Evolutionary conservation across 352 stramenopile genomes (phyloP), one percentile per base, ranked within the genome.

Genomic region (Phytophthora nicotianae): DNA sequence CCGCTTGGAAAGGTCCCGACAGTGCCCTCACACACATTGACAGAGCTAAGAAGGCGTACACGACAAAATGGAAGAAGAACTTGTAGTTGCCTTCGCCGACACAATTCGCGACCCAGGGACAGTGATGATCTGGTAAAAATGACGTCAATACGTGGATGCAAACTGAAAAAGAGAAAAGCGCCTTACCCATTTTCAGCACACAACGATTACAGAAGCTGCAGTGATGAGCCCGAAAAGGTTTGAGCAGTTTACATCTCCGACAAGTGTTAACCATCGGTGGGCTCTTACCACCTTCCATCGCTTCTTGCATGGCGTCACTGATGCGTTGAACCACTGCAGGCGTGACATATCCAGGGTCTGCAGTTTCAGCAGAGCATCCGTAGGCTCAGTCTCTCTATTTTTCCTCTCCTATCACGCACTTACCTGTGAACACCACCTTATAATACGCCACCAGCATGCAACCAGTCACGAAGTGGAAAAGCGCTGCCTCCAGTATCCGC

Each of bases 91-190:
- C 67, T 59, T 88, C 68, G 35, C 87, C 87, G 19, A 96, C 74
- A 51, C 87, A 96, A 64, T 95, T 96, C 10, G 78, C 85, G 42
- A 96, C 91, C 97, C 97, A 99, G 14, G 97, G 97, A 74, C 97
- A 99, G 75, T 99, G 96, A 87, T 99, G 97, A 74, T 99, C 98
- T 95, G 53, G 37, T 24, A 13, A 65, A 11, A 33, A 13, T 40
- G 37, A 49, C 13, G 24, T 66, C 49, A 57, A 52, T 41, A 23
- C 40, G 4, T 37, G 8, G 27, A 20, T 56, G 7, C 14, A 52
- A 16, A 41, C 26, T n/a, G 8, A 41, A 26, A 5, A 0, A 37
- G 19, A n/a, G 2, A 24, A 27, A 20, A 47, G 24, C 17, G 59
- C n/a, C n/a, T 51, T 70, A 96, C 86, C 87, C 87, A 96, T 96